Evolutionary conservation across 495 filamentous ascomycete genomes (phyloP).

Genomic region (Schizothecium vesticola): DNA sequence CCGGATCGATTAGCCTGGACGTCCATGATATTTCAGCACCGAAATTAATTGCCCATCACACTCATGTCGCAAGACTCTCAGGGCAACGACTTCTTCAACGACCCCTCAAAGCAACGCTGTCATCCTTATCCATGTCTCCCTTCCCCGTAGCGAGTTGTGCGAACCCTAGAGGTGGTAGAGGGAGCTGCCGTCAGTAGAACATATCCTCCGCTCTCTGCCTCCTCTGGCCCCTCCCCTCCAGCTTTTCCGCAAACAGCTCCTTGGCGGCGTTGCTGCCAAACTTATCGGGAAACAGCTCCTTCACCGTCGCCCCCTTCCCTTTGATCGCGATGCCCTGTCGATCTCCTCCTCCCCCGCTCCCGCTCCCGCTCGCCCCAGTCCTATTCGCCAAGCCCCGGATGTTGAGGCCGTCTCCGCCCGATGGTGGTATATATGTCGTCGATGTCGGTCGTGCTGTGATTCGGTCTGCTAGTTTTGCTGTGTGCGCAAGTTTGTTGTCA

Average conservation of each 20-base stretch:
- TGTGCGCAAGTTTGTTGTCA: conserved; percentile 16
- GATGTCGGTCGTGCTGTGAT: conserved; percentile 26
- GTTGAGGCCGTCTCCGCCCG: conserved; percentile 38
- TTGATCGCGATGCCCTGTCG: conserved; percentile 61
- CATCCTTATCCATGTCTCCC: neutral
- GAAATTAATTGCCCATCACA: neutral
- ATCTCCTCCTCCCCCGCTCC: neutral
- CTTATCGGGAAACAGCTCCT: conserved; percentile 67
- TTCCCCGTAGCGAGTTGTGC: too few species aligned
- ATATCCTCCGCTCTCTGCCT: conserved; percentile 51
- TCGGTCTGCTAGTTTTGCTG: conserved; percentile 37
- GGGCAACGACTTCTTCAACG: neutral
- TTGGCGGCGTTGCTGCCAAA: conserved; percentile 58
- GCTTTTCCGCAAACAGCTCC: conserved; percentile 58
- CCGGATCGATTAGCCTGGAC: too few species aligned
- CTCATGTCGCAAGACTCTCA: neutral
- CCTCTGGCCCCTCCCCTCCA: conserved; percentile 41
- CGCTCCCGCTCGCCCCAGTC: conserved; percentile 23
- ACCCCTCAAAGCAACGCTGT: neutral
- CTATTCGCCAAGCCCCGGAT: conserved; percentile 58
- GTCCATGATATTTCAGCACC: neutral
- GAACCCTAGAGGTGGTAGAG: too few species aligned
- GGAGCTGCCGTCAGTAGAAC: conserved; percentile 36
- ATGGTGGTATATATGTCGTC: neutral
- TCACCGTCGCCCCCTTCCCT: conserved; percentile 53